Percentiles rank a stretch among this genome's conserved stretches.
These are phyloP conservation scores for Solanum sparsipilum DNA, from an alignment of 257 asterid genomes.

Conservation along the genomic window DNA sequence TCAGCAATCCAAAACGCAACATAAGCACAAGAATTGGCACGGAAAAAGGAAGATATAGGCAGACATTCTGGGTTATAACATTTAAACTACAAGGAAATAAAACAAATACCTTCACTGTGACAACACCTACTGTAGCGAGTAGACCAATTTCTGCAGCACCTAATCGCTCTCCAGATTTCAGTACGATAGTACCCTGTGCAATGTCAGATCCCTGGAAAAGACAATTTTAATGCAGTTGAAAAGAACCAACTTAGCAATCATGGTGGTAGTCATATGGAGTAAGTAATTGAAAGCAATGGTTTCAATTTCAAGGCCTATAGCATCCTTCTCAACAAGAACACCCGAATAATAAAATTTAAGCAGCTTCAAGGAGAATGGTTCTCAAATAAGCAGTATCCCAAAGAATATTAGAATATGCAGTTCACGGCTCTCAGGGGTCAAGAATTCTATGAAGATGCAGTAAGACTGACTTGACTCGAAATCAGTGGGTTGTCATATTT, in stretches of 20 bases:
- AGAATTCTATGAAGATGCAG: neutral
- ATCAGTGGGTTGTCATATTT: neutral
- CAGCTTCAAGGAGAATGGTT: neutral
- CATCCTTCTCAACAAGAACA: neutral
- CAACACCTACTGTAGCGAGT: slow-evolving; percentile 78
- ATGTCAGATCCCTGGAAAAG: slow-evolving; percentile 71
- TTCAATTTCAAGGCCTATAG: neutral
- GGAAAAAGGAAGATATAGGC: neutral
- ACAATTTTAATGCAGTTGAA: neutral
- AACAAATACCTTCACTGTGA: slow-evolving; percentile 50
- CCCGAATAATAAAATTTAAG: neutral
- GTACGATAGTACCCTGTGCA: slow-evolving; percentile 58
- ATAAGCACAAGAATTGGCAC: slow-evolving; percentile 1
- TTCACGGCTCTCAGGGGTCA: neutral
- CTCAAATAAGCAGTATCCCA: neutral
- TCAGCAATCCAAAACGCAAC: neutral
- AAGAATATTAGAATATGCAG: neutral
- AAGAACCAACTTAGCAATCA: neutral
- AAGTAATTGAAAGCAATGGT: neutral
- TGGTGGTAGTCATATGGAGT: neutral
- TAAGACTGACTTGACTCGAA: neutral
- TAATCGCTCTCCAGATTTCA: slow-evolving; percentile 74
- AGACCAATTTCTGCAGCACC: slow-evolving; percentile 89
- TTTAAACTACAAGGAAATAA: neutral
- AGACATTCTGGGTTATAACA: neutral